Conservation (phyloP, 2,329 filamentous ascomycete genomes). For the Curvularia spicifera region DNA sequence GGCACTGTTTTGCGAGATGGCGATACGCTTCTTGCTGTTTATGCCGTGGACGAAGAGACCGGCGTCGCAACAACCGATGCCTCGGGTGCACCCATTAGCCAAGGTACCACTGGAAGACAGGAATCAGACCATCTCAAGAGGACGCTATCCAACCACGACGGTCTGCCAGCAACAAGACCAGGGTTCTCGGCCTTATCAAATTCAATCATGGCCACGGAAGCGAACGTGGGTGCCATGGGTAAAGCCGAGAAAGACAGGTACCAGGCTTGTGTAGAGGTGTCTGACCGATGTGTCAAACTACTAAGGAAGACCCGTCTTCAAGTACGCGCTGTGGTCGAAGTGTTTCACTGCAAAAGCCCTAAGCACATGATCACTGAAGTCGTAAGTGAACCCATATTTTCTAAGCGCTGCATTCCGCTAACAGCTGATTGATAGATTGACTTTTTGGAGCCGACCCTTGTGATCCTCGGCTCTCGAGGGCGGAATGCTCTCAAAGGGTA, state of each 20-base stretch:
- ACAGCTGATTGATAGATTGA: conserved; percentile 69
- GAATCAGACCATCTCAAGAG: conserved; percentile 77
- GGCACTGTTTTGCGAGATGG: conserved; percentile 93
- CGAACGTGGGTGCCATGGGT: conserved; percentile 51
- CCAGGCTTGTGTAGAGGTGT: conserved; percentile 82
- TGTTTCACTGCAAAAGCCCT: conserved; percentile 97
- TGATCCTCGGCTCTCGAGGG: conserved; percentile 90
- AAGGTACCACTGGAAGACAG: conserved; percentile 73
- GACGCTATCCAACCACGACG: conserved; percentile 59
- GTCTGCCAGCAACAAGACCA: conserved; percentile 40
- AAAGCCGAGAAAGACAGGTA: conserved; percentile 77
- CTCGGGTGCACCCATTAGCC: conserved; percentile 66
- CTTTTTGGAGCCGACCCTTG: conserved; percentile 85
- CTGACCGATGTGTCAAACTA: conserved; percentile 81
- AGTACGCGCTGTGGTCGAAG: conserved; percentile 91
- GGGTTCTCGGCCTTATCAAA: conserved; percentile 43
- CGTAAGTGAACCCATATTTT: conserved; percentile 52
- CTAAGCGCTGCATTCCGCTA: conserved; percentile 27
- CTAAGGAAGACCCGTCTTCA: conserved; percentile 90
- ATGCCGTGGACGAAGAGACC: conserved; percentile 87
- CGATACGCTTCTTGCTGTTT: conserved; percentile 90
- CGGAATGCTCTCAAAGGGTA: conserved; percentile 92
- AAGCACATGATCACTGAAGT: conserved; percentile 96
- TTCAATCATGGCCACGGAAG: conserved; percentile 43
- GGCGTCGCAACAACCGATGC: conserved; percentile 58